These are phyloP conservation scores for Aspergillus sp. DNA, from an alignment of 2,329 filamentous ascomycete genomes.

Conservation along the genomic window DNA sequence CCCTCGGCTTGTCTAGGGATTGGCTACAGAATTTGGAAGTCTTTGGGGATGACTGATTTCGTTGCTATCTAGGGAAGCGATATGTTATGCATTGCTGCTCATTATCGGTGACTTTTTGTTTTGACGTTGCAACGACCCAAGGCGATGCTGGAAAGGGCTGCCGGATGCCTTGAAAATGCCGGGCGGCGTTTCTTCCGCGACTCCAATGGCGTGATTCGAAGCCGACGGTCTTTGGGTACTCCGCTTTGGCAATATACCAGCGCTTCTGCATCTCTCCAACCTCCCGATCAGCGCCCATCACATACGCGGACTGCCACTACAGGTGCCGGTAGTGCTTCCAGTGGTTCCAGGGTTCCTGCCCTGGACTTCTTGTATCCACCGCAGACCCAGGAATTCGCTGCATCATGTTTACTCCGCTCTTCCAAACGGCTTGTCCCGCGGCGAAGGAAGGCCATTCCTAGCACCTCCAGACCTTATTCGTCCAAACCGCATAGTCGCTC, in stretches of 20 bases:
- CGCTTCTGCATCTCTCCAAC: constrained; percentile 20
- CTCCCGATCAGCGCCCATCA: constrained; percentile 11
- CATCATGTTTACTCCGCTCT: constrained; percentile 14
- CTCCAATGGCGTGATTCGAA: constrained; percentile 30
- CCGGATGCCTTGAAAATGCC: constrained; percentile 41
- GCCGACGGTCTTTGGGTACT: constrained; percentile 24
- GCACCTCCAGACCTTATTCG: constrained; percentile 18
- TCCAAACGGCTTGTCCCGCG: constrained; percentile 16
- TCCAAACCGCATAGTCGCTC: constrained; percentile 12
- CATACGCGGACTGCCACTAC: constrained; percentile 7
- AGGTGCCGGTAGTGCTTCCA: constrained; percentile 5
- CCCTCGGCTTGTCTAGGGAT: background rate
- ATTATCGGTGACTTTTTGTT: constrained; percentile 17
- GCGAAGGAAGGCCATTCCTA: constrained; percentile 14
- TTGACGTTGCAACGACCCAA: constrained; percentile 19
- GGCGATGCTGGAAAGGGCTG: constrained; percentile 45
- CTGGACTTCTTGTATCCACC: constrained; percentile 36
- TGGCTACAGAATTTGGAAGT: too few relatives aligned
- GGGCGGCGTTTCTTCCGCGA: constrained; percentile 37
- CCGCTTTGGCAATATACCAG: constrained; percentile 27
- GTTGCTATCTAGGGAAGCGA: constrained; percentile 9
- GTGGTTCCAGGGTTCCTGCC: constrained; percentile 15
- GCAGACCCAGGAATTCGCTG: constrained; percentile 15
- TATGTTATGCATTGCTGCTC: constrained; percentile 17
- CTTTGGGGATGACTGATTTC: background rate